Percentiles rank a stretch among this genome's conserved stretches.
phyloP scores from a whole-genome alignment of 2,329 filamentous ascomycete genomes.

The Ophiocordyceps camponoti-rufipedis region DNA sequence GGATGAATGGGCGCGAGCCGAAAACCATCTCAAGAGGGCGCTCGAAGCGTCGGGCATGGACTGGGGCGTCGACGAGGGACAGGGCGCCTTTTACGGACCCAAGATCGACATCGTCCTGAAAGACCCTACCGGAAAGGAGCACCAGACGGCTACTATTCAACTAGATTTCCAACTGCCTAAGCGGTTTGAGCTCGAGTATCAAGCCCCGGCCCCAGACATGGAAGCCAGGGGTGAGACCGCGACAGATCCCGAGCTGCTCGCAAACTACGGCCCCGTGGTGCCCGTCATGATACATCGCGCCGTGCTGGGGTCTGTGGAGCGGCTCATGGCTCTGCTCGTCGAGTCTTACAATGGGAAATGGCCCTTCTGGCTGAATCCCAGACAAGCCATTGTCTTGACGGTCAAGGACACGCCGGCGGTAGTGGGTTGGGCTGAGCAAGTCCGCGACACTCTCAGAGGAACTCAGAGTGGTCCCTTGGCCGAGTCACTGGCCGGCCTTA shows the following conservation, averaged over 20 bases:
- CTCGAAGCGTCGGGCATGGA: slow-evolving; percentile 48
- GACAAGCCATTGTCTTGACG: slow-evolving; percentile 57
- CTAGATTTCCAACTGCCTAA: slow-evolving; percentile 80
- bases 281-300: slow-evolving; percentile 77
- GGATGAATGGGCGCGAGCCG: slow-evolving; percentile 39
- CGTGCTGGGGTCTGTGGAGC: slow-evolving; percentile 67
- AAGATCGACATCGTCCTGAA: slow-evolving; percentile 78
- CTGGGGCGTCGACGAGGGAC: slow-evolving; percentile 63
- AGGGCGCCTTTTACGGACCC: slow-evolving; percentile 80
- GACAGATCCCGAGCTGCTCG: slow-evolving; percentile 25
- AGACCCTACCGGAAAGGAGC: slow-evolving; percentile 68
- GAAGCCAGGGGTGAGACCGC: slow-evolving; percentile 35
- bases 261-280: slow-evolving; percentile 35
- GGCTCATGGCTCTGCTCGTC: slow-evolving; percentile 69
- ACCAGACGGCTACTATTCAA: slow-evolving; percentile 79
- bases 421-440: slow-evolving; percentile 26
- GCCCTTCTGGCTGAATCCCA: slow-evolving; percentile 79
- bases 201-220: slow-evolving; percentile 45
- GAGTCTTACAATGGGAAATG: slow-evolving; percentile 67
- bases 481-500: neutral
- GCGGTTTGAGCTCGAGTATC: slow-evolving; percentile 61
- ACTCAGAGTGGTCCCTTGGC: slow-evolving; percentile 9
- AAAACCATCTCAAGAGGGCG: slow-evolving; percentile 19
- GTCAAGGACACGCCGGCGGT: slow-evolving; percentile 44
- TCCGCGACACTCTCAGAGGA: slow-evolving; percentile 32